These are phyloP conservation scores for Alternaria conjuncta DNA, from an alignment of 2,329 filamentous ascomycete genomes.

Conservation along the genomic window DNA sequence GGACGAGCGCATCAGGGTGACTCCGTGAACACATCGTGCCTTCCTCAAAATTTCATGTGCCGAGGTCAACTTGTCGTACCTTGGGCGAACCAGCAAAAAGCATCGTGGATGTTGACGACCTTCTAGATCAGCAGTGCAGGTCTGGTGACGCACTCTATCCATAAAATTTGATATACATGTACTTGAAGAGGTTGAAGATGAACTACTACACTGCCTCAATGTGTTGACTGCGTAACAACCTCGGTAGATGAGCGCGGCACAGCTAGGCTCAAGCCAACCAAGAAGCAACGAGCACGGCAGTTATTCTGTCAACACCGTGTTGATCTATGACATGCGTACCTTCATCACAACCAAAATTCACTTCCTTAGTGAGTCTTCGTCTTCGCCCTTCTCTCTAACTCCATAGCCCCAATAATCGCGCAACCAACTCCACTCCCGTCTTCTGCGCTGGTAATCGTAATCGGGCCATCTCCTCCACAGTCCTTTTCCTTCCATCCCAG, in stretches of 20 bases:
- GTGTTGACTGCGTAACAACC: not conserved
- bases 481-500: constrained; percentile 40
- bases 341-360: not conserved
- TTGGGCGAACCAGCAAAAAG: not conserved
- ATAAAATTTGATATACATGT: not conserved
- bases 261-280: not conserved
- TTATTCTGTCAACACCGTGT: not conserved
- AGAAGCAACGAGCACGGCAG: not conserved
- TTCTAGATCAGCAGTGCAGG: not conserved
- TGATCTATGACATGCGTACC: not conserved
- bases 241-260: not conserved
- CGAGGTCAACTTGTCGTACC: not conserved
- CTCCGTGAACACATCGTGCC: not conserved
- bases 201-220: not conserved
- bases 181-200: not conserved
- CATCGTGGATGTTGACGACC: not conserved
- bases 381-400: constrained; percentile 24
- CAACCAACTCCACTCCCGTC: constrained; percentile 52
- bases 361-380: not conserved
- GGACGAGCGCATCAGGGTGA: not conserved
- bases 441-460: constrained; percentile 49
- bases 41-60: not conserved
- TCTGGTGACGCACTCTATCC: not conserved
- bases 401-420: constrained; percentile 45
- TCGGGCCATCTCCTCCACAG: constrained; percentile 36